Conservation (phyloP, 2,329 filamentous ascomycete genomes). For the Thielaviopsis punctulata region DNA sequence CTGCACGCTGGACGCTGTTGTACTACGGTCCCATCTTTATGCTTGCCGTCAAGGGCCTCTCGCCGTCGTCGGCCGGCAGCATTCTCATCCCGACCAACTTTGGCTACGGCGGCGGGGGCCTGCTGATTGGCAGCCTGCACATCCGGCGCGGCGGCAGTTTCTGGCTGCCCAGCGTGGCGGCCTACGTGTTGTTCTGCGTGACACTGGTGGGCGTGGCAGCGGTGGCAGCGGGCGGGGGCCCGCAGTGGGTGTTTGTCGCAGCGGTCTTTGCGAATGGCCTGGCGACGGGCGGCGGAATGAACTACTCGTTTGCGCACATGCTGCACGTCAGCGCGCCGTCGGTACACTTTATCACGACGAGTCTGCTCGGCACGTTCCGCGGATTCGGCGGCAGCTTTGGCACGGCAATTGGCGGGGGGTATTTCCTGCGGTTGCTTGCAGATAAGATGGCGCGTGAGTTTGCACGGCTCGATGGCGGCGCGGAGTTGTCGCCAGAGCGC, state of each 20-base stretch:
- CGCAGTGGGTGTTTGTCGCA: constrained; percentile 36
- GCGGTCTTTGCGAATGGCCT: constrained; percentile 55
- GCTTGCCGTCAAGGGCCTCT: constrained; percentile 54
- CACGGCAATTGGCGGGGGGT: constrained; percentile 59
- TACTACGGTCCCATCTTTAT: constrained; percentile 72
- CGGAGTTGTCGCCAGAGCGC: constrained; percentile 19
- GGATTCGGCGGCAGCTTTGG: constrained; percentile 72
- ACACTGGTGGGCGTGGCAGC: constrained; percentile 39
- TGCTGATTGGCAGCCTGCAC: constrained; percentile 59
- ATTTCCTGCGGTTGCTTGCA: constrained; percentile 48
- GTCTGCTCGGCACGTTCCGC: constrained; percentile 61
- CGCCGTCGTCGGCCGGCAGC: constrained; percentile 52
- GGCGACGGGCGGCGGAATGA: constrained; percentile 53
- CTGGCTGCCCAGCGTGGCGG: constrained; percentile 44
- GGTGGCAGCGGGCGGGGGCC: constrained; percentile 34
- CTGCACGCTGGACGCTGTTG: constrained; percentile 60
- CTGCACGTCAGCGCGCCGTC: constrained; percentile 51
- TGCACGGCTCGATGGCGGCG: constrained; percentile 24
- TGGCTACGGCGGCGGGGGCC: constrained; percentile 58
- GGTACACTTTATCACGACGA: constrained; percentile 59
- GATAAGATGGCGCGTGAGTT: constrained; percentile 41
- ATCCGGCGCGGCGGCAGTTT: constrained; percentile 58
- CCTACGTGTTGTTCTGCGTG: constrained; percentile 43
- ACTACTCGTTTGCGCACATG: constrained; percentile 67
- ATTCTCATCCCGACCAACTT: constrained; percentile 68